Conservation (phyloP, 106 monocot species). For the Dioscorea zingiberensis region DNA sequence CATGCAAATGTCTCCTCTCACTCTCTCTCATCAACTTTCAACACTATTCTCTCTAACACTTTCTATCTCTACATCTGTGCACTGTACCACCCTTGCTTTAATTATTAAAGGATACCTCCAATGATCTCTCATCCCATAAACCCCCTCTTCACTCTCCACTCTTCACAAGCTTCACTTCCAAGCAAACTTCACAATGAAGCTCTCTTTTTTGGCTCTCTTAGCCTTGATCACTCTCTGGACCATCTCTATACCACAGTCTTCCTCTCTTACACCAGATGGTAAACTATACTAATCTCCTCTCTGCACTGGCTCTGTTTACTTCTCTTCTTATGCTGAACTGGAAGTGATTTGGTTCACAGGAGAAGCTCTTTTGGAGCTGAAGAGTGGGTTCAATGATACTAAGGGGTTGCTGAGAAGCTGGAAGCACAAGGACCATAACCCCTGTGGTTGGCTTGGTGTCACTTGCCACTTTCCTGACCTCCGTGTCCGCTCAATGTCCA, state of each 20-base stretch:
- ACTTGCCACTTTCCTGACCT: slow-evolving; percentile 73
- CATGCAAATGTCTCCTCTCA: slow-evolving; percentile 1
- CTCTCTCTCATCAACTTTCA: slow-evolving; percentile 2
- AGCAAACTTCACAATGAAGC: not conserved
- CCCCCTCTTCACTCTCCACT: not conserved
- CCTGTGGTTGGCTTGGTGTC: slow-evolving; percentile 83
- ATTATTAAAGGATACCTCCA: not conserved
- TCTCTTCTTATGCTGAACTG: not conserved
- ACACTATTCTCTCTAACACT: not conserved
- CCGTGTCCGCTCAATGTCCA: slow-evolving; percentile 77
- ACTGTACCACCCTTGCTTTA: not conserved
- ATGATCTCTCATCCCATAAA: not conserved
- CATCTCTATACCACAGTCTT: not conserved
- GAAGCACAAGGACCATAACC: slow-evolving; percentile 50
- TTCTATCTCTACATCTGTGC: not conserved
- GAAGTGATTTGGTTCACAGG: slow-evolving; percentile 21
- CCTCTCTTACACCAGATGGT: slow-evolving; percentile 12
- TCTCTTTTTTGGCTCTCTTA: not conserved
- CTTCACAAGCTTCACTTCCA: not conserved
- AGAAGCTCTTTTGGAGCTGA: slow-evolving; percentile 68
- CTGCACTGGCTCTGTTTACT: not conserved
- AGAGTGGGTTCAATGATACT: slow-evolving; percentile 53
- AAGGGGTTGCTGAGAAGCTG: slow-evolving; percentile 50
- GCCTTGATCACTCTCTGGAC: slow-evolving; percentile 1
- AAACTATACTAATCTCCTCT: not conserved